A percentile compares a stretch with the other conserved stretches of the same genome.
Evolutionary conservation across 2,329 filamentous ascomycete genomes (phyloP).

Genomic region (Byssoonygena ceratinophila): DNA sequence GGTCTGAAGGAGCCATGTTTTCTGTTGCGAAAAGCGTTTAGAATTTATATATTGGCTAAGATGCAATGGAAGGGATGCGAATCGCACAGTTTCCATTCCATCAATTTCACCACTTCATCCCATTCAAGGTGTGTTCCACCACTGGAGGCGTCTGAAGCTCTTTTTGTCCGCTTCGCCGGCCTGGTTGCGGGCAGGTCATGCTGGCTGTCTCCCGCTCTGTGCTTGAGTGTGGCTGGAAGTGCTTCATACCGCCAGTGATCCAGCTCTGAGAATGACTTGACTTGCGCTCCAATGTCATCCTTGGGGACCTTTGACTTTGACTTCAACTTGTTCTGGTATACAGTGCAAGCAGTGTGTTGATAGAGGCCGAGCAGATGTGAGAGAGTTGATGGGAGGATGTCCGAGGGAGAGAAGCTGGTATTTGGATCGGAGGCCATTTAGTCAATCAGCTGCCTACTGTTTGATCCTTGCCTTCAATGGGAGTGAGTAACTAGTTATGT

Average conservation of each 20-base stretch:
- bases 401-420: slow-evolving; percentile 8
- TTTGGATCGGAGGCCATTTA: neutral
- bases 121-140: slow-evolving; percentile 22
- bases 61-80: neutral
- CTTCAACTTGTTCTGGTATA: slow-evolving; percentile 19
- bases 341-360: slow-evolving; percentile 17
- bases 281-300: slow-evolving; percentile 17
- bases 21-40: slow-evolving; percentile 18
- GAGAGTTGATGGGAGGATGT: slow-evolving; percentile 13
- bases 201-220: neutral
- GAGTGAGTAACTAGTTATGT: no score
- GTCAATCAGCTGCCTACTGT: no score
- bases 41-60: neutral
- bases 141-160: slow-evolving; percentile 15
- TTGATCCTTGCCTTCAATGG: no score
- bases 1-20: slow-evolving; percentile 35
- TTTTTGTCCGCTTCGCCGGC: slow-evolving; percentile 11
- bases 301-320: slow-evolving; percentile 13
- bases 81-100: slow-evolving; percentile 39
- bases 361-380: slow-evolving; percentile 17
- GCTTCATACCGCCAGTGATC: slow-evolving; percentile 32
- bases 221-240: neutral
- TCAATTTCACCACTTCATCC: slow-evolving; percentile 29
- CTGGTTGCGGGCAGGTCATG: slow-evolving; percentile 9
- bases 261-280: slow-evolving; percentile 24